These are phyloP conservation scores for Phytopythium mirpurense DNA, from an alignment of 352 stramenopile genomes.

Conservation along the genomic window DNA sequence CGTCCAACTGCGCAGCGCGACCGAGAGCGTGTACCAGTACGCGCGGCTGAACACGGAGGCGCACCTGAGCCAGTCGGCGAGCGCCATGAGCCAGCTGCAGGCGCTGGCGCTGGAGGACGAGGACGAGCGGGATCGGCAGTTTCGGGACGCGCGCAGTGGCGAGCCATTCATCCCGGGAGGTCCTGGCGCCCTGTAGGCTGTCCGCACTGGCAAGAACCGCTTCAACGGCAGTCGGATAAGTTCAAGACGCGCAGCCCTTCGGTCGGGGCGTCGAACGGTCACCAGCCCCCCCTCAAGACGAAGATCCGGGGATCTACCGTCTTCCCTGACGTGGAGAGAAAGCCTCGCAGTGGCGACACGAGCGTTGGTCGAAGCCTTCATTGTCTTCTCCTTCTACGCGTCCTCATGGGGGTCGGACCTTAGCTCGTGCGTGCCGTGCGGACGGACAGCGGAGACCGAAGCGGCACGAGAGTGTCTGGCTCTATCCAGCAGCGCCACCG, in stretches of 20 bases:
- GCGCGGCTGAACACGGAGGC: slow-evolving; percentile 28
- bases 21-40: slow-evolving; percentile 48
- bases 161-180: slow-evolving; percentile 12
- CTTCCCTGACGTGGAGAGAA: no score
- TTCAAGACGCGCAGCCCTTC: neutral
- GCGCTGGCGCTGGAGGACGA: slow-evolving; percentile 10
- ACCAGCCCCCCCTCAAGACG: neutral
- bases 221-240: neutral
- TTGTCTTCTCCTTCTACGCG: neutral
- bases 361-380: neutral
- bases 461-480: neutral
- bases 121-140: slow-evolving; percentile 11
- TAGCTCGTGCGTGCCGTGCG: neutral
- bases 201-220: neutral
- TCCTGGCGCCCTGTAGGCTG: neutral
- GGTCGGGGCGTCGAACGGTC: neutral
- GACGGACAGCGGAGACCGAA: neutral
- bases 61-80: slow-evolving; percentile 13
- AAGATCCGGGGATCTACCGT: neutral
- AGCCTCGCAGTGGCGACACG: neutral
- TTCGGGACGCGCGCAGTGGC: slow-evolving; percentile 7
- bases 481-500: neutral
- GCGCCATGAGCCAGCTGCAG: slow-evolving; percentile 13
- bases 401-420: neutral
- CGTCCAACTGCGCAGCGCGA: slow-evolving; percentile 46